Evolutionary conservation across 1,284 basidiomycete genomes (phyloP).

Genomic region (Marasmius fiardii): DNA sequence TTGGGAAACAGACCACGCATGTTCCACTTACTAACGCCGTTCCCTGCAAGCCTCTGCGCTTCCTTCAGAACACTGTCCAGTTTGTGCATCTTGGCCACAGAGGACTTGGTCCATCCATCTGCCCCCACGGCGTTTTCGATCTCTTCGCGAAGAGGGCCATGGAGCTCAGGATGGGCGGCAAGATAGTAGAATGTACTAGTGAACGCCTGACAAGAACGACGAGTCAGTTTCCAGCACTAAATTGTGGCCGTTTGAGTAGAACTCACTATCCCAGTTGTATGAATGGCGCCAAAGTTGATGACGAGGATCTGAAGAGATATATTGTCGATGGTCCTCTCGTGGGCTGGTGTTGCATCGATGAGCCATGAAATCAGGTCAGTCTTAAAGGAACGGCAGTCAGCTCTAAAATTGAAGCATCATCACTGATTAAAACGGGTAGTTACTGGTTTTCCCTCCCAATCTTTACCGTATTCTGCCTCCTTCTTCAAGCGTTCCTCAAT

Average conservation of each 20-base stretch:
- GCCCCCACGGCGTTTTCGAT: slow-evolving; percentile 28
- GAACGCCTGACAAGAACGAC: slow-evolving; percentile 21
- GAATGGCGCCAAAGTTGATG: slow-evolving; percentile 24
- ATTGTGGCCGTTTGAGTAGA: too few relatives aligned
- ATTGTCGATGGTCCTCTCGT: slow-evolving; percentile 15
- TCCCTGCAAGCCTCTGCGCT: slow-evolving; percentile 15
- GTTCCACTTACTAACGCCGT: slow-evolving; percentile 13
- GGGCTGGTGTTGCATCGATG: too few relatives aligned
- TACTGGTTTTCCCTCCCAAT: slow-evolving; percentile 17
- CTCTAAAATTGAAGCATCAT: too few relatives aligned
- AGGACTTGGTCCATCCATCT: slow-evolving; percentile 39
- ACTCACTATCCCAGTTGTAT: slow-evolving; percentile 26
- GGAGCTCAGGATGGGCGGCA: slow-evolving; percentile 34
- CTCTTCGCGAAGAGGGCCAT: slow-evolving; percentile 39
- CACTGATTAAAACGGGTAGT: too few relatives aligned
- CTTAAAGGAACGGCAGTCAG: too few relatives aligned
- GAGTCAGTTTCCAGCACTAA: too few relatives aligned
- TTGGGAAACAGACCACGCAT: background rate
- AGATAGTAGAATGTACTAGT: slow-evolving; percentile 36
- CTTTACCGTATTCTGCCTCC: slow-evolving; percentile 13
- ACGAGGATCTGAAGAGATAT: slow-evolving; percentile 18
- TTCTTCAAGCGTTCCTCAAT: slow-evolving; percentile 15
- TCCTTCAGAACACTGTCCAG: slow-evolving; percentile 38
- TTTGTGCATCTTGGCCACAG: slow-evolving; percentile 34
- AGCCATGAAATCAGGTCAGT: slow-evolving; percentile 19